phyloP scores from a whole-genome alignment of 441 rosid species.

The Bruguiera hainesii region DNA sequence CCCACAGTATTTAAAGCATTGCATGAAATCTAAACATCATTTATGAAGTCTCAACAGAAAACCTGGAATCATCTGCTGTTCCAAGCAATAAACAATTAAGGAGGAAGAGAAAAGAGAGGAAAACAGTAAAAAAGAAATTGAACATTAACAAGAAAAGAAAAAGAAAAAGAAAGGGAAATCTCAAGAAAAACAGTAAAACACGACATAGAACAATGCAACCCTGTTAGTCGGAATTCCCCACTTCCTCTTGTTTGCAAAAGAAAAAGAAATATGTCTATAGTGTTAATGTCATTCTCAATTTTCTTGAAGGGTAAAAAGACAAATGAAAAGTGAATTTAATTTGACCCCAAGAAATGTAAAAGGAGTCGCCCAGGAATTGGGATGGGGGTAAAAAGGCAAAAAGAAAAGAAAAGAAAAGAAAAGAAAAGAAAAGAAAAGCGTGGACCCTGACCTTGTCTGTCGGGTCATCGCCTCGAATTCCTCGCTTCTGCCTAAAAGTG shows the following conservation, averaged over 20 bases:
- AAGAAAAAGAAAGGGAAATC: too few relatives aligned
- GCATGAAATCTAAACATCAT: conserved; percentile 1
- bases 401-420: conserved; percentile 9
- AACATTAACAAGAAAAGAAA: neutral
- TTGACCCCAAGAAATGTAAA: conserved; percentile 25
- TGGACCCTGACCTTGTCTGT: conserved; percentile 41
- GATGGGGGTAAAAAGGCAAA: conserved; percentile 22
- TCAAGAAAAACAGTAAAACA: too few relatives aligned
- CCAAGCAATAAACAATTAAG: neutral
- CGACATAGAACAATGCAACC: too few relatives aligned
- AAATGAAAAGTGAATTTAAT: conserved; percentile 4
- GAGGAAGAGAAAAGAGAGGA: neutral
- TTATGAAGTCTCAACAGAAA: neutral
- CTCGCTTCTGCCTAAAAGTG: conserved; percentile 34
- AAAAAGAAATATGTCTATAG: too few relatives aligned
- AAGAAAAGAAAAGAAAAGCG: conserved; percentile 23
- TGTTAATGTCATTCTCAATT: too few relatives aligned
- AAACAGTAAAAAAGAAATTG: neutral
- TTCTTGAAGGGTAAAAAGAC: neutral
- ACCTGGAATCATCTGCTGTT: neutral
- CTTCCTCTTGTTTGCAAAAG: too few relatives aligned
- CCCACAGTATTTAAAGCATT: neutral
- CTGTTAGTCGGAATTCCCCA: too few relatives aligned
- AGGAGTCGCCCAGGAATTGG: conserved; percentile 21
- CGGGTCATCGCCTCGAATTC: conserved; percentile 52